A percentile compares a stretch with the other conserved stretches of the same genome.
Evolutionary conservation across 768 basidiomycete species (phyloP).

Genomic region (Russula sp.): DNA sequence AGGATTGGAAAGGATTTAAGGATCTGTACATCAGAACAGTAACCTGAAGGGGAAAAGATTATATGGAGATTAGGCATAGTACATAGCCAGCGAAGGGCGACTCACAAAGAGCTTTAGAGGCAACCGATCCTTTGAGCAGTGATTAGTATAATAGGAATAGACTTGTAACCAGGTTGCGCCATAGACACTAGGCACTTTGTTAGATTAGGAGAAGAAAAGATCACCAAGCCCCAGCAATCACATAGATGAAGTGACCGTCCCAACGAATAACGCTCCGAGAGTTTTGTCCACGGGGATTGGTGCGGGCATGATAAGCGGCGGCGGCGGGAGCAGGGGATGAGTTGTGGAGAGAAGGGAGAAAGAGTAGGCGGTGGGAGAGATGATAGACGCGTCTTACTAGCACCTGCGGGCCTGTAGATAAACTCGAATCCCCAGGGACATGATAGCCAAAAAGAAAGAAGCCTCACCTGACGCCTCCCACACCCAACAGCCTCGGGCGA

Average conservation of each 20-base stretch:
- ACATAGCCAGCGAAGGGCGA: too few species aligned
- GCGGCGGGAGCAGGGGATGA: not conserved
- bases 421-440: not conserved
- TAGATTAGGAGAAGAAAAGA: not conserved
- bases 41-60: not conserved
- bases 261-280: not conserved
- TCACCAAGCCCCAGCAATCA: not conserved
- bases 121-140: not conserved
- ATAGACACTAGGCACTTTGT: not conserved
- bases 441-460: not conserved
- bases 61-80: not conserved
- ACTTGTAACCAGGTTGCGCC: slow-evolving; percentile 5
- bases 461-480: not conserved
- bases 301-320: too few species aligned
- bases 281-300: too few species aligned
- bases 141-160: not conserved
- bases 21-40: not conserved
- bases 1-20: not conserved
- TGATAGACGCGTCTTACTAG: not conserved
- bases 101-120: slow-evolving; percentile 1
- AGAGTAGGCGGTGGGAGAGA: not conserved
- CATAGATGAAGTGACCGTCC: not conserved
- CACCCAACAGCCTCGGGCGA: too few species aligned
- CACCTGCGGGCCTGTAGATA: not conserved
- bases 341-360: not conserved